Base-by-base conservation (phyloP, 768 basidiomycete genomes). In the Hygrocybe punicea region DNA sequence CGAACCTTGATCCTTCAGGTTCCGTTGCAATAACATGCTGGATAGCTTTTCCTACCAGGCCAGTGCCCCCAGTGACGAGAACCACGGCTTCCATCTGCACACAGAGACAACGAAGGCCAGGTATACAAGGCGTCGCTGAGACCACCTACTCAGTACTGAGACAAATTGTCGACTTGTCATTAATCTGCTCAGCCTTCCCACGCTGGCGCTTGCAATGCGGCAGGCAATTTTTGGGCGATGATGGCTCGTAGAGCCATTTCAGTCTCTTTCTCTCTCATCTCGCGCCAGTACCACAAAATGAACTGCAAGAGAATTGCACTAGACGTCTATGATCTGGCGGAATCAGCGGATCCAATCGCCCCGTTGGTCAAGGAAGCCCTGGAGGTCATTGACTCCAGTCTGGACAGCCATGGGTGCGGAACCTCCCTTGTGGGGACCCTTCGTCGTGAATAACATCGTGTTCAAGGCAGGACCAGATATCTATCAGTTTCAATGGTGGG, bases 401-500 rank as follows among this genome's bases (percentile, higher is more conserved):
- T 99, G 46, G 84, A 90, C 60, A 76, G 78, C 56, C 84, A 90
- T 73, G 89, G 93, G 95, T 96, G 71, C 69, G 95, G 58, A 45
- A 19, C 54, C 60, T 52, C 53, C 42, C 42, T 35, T 51, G 35
- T 8, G 25, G 33, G 58, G 58, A 60, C 63, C 49, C 51, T 67
- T 59, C 23, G 58, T 42, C 60, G 44, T 62, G 33, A 63, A 57
- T 47, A 54, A 47, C 62, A 59, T 24, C 11, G 17, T 53, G 52
- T 53, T 56, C 56, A 69, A 91, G 92, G 50, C 78, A 81, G 65
- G 83, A 87, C 35, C 76, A 79, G 55, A 74, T 94, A 4, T 87
- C 94, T 2, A 78, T 99, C 58, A 97, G 94, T 71, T 99, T 98
- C 76, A 99, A 98, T 63, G 97, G 97, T 9, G 97, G 97, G 52